Evolutionary conservation across 768 basidiomycete genomes (phyloP).

Genomic region (Filobasidium floriforme): DNA sequence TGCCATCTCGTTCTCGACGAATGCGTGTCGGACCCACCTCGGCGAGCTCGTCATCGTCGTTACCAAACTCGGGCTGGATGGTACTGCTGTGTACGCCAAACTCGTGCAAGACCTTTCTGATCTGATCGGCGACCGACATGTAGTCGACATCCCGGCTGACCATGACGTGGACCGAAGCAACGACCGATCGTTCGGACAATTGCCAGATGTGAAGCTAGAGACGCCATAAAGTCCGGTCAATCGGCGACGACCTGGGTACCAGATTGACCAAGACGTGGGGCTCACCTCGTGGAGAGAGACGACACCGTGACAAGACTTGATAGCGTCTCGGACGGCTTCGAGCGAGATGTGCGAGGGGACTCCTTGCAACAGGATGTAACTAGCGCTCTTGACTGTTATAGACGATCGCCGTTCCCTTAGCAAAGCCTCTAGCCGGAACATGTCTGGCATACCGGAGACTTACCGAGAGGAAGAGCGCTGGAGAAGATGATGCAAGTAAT

Average conservation of each 20-base stretch:
- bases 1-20: too few species aligned
- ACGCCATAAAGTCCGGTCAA: not conserved
- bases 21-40: not conserved
- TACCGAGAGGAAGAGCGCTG: conserved; percentile 72
- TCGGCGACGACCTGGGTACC: not conserved
- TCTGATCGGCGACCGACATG: conserved; percentile 77
- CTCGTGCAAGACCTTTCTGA: conserved; percentile 73
- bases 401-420: conserved; percentile 16
- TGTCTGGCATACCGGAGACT: conserved; percentile 11
- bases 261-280: not conserved
- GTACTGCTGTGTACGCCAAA: conserved; percentile 92
- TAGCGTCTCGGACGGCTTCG: conserved; percentile 76
- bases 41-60: conserved; percentile 11
- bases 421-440: not conserved
- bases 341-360: conserved; percentile 83
- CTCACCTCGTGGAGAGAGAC: conserved; percentile 61
- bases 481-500: conserved; percentile 97
- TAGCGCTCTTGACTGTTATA: conserved; percentile 59
- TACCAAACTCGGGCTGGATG: conserved; percentile 70
- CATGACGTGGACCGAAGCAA: conserved; percentile 91
- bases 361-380: conserved; percentile 89
- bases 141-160: conserved; percentile 75
- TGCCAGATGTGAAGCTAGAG: conserved; percentile 88
- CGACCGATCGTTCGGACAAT: conserved; percentile 85
- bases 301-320: conserved; percentile 75